Base-by-base conservation (phyloP, 805 yeast genomes). In the Maudiozyma pseudohumilis region DNA sequence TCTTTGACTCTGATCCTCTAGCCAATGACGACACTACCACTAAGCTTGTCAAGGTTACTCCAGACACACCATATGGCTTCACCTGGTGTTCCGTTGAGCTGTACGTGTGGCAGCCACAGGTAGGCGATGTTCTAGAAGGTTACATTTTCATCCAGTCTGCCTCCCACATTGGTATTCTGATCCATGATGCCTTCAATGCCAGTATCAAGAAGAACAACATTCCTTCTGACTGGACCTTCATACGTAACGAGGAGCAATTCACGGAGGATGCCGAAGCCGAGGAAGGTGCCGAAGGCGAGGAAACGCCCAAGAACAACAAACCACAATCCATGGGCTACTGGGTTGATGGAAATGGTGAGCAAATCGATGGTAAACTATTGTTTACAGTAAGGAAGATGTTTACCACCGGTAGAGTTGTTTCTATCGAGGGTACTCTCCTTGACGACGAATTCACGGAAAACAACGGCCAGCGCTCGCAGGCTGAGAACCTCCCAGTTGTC, bases 141-240 rank as follows among this genome's bases (percentile, higher is more conserved):
- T 72, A 77, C 67, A 72, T 81, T 38, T 86, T 85, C 64, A 78
- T 89, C 74, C 96, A 89, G 65, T 80, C 95, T 3, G 95, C 94
- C 13, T 80, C 95, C 6, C 98, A 92, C 56, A 81, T 92, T 50
- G 97, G 96, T 42, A 67, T 92, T 43, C 70, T 92, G 46, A 69
- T 92, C 35, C 88, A 85, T 57, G 97, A 92, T 62, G 85, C 94
- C 1, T 92, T 92, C 66, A 92, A 92, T 62, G 96, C 96, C 17
- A 77, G 89, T 32, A 85, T 92, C 45, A 85, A 83, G 60, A 77
- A 83, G 56, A 78, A 72, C 55, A 78, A 76, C 49, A 87, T 92
- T 43, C 98, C 98, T n/a, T 63, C 66, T 29, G 72, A 68, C 33
- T 92, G 98, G 98, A 66, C 67, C 24, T 92, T 89, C 60, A 70